A percentile compares a stretch with the other conserved stretches of the same genome.
phyloP scores from a whole-genome alignment of 208 protist species.

The Tritrichomonas musculus region DNA sequence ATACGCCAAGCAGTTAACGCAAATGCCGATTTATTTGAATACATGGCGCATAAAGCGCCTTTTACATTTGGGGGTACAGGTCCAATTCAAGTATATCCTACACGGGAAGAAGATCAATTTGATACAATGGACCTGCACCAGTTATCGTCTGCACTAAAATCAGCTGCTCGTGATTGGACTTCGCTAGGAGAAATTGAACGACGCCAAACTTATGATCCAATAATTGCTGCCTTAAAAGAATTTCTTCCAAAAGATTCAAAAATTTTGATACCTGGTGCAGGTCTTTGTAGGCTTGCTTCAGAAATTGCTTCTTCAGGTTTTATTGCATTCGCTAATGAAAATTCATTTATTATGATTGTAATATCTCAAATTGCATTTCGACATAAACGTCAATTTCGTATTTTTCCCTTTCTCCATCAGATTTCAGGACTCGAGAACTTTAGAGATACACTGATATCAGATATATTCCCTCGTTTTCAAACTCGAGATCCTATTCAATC shows the following conservation, averaged over 20 bases:
- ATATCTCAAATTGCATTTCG: not conserved
- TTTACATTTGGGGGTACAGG: not conserved
- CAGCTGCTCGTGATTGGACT: not conserved
- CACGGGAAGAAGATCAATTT: not conserved
- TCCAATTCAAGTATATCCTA: not conserved
- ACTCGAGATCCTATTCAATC: not conserved
- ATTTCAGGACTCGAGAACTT: not conserved
- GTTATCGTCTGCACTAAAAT: not conserved
- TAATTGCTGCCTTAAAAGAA: not conserved
- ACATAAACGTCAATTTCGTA: not conserved
- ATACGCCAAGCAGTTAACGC: not conserved
- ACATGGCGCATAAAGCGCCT: not conserved
- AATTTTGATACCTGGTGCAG: not conserved
- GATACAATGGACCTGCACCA: not conserved
- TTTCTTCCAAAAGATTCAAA: not conserved
- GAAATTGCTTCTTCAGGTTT: not conserved
- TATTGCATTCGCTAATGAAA: not conserved
- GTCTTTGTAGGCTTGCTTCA: not conserved
- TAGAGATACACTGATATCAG: not conserved
- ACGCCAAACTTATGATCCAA: not conserved
- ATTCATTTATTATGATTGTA: not conserved
- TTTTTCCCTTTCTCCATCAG: constrained; percentile 16
- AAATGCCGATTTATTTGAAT: constrained; percentile 26
- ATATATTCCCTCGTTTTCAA: not conserved
- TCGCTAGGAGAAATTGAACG: not conserved